phyloP scores from a whole-genome alignment of 2,329 filamentous ascomycete genomes.

The Curvularia spicifera region DNA sequence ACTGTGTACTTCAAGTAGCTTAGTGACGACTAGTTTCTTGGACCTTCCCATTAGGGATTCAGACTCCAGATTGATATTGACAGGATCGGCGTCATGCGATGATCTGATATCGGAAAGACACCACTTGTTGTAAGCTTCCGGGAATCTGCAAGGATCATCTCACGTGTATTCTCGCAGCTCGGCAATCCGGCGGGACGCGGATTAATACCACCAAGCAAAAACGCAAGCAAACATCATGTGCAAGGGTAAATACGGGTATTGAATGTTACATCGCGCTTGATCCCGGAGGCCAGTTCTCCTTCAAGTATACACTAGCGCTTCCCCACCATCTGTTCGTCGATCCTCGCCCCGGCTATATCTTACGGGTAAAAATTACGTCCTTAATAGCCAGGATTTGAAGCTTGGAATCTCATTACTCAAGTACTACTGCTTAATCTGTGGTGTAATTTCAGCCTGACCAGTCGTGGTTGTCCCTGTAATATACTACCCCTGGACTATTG shows the following conservation, averaged over 20 bases:
- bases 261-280: slow-evolving; percentile 19
- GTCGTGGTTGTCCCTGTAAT: background rate
- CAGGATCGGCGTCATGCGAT: background rate
- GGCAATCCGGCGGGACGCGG: background rate
- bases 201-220: slow-evolving; percentile 1
- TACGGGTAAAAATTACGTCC: slow-evolving; percentile 4
- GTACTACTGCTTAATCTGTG: background rate
- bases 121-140: slow-evolving; percentile 1
- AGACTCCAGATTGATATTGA: background rate
- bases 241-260: slow-evolving; percentile 13
- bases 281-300: slow-evolving; percentile 12
- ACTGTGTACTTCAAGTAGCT: background rate
- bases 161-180: background rate
- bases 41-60: background rate
- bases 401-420: background rate
- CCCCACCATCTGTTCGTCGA: slow-evolving; percentile 25
- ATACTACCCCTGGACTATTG: slow-evolving; percentile 6
- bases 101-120: slow-evolving; percentile 3
- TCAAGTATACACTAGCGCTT: slow-evolving; percentile 17
- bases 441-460: background rate
- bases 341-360: slow-evolving; percentile 19
- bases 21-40: background rate
- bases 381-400: background rate
- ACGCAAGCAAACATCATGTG: background rate
- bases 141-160: background rate